These are phyloP conservation scores for Perilla frutescens DNA, from an alignment of 257 asterid species.

Conservation along the genomic window DNA sequence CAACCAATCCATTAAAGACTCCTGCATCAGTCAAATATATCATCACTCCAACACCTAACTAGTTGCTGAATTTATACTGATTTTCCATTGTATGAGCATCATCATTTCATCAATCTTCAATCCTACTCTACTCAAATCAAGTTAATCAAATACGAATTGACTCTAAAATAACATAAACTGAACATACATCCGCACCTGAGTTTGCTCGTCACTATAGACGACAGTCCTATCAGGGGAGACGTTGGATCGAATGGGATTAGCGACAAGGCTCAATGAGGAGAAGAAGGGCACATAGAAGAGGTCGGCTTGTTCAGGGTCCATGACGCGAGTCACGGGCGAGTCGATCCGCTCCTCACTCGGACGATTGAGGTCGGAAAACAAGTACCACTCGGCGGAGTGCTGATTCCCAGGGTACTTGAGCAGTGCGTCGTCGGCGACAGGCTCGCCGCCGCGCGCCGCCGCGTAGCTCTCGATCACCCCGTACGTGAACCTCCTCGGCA, in stretches of 20 bases:
- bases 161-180: neutral
- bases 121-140: constrained; percentile 10
- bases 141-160: constrained; percentile 10
- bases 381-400: constrained; percentile 95
- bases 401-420: constrained; percentile 94
- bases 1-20: constrained; percentile 85
- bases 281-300: constrained; percentile 89
- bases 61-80: neutral
- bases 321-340: constrained; percentile 59
- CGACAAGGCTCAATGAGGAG: constrained; percentile 91
- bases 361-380: constrained; percentile 70
- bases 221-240: constrained; percentile 34
- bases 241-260: constrained; percentile 70
- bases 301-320: constrained; percentile 85
- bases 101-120: too few relatives aligned
- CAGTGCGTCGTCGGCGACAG: constrained; percentile 50
- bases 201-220: constrained; percentile 75
- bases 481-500: constrained; percentile 85
- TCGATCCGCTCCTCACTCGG: constrained; percentile 49
- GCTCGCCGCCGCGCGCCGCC: constrained; percentile 68
- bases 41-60: constrained; percentile 3
- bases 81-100: neutral
- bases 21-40: constrained; percentile 58
- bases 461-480: constrained; percentile 93
- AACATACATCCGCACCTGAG: constrained; percentile 60